Evolutionary conservation across 768 basidiomycete species (phyloP), one percentile per base, ranked within the genome.

Genomic region (Nidularia sp.): DNA sequence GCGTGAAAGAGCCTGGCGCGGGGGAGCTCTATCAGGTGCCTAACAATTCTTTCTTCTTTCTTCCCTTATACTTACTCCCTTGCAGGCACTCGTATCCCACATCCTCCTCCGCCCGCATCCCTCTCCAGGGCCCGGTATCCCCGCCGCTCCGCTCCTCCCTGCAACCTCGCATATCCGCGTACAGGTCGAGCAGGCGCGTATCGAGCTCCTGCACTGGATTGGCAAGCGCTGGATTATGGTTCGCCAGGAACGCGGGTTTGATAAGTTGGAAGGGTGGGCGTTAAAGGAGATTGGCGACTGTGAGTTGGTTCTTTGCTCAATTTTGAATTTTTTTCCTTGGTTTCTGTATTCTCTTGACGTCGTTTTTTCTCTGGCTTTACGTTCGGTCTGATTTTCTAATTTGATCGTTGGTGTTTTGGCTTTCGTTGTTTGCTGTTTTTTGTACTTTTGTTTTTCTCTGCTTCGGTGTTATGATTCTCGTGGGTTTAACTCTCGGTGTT

Each of bases 271-370:
- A 47, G 78, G 77, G 3, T 97, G 93, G 92, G 84, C 88, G 0
- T 65, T 95, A 50, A 87, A 92, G 64, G 96, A 98, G 62, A 92
- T 98, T 39, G 80, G 83, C 41, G 82, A 88, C 60, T 79, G 92
- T 90, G 55, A 59, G 88, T 29, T 29, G 25, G 25, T 29, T 29
- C 25, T 29, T 29, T 29, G 25, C 25, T 29, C 25, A 29, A 4
- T 29, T 29, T 29, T 29, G 25, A 4, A 29, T 29, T 4, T 29
- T 29, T 29, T 75, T 34, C 48, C 45, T 29, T 29, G 25, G 4
- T 29, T 29, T 29, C 25, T 29, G 25, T 29, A 29, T 29, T 29
- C 25, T 29, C 4, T 29, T 29, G 4, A 2, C 4, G 25, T 29
- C 25, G 25, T 4, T 3, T 29, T 29, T 29, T 29, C 25, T 29